These are phyloP conservation scores for Ceratobasidium papillatum DNA, from an alignment of 1,284 basidiomycete genomes.

Conservation along the genomic window DNA sequence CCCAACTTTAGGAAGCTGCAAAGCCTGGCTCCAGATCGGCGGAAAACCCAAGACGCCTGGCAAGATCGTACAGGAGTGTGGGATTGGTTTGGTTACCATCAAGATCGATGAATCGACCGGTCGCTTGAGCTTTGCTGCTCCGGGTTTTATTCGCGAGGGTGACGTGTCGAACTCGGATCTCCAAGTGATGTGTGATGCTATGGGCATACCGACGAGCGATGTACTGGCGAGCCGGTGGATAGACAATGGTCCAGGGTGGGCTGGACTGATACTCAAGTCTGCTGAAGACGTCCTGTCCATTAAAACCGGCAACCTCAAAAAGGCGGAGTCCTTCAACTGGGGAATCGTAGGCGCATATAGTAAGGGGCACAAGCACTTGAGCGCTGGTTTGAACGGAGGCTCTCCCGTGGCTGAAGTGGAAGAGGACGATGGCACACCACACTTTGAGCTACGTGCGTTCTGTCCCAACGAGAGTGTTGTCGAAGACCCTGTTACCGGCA, in stretches of 20 bases:
- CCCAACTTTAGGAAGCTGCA: slow-evolving; percentile 22
- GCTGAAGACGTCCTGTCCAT: slow-evolving; percentile 8
- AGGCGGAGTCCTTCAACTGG: slow-evolving; percentile 6
- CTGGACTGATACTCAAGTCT: slow-evolving; percentile 23
- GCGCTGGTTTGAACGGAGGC: neutral
- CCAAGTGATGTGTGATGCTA: neutral
- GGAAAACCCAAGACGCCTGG: slow-evolving; percentile 10
- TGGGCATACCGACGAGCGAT: neutral
- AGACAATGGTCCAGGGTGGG: slow-evolving; percentile 29
- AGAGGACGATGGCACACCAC: slow-evolving; percentile 2
- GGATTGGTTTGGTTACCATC: slow-evolving; percentile 26
- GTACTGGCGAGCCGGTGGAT: slow-evolving; percentile 26
- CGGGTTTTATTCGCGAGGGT: slow-evolving; percentile 19
- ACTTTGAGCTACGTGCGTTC: slow-evolving; percentile 18
- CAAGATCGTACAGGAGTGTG: slow-evolving; percentile 20
- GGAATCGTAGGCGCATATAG: slow-evolving; percentile 22
- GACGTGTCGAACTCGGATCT: neutral
- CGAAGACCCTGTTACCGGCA: slow-evolving; percentile 19
- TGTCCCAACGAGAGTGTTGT: slow-evolving; percentile 5
- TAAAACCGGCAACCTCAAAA: neutral
- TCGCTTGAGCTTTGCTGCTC: slow-evolving; percentile 13
- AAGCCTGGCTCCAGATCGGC: slow-evolving; percentile 4
- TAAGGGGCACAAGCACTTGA: neutral
- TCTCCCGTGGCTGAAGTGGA: neutral
- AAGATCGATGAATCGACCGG: neutral